Percentiles rank a stretch among this genome's conserved stretches.
These are phyloP conservation scores for Candida andamanensis DNA, from an alignment of 805 yeast genomes.

Conservation along the genomic window DNA sequence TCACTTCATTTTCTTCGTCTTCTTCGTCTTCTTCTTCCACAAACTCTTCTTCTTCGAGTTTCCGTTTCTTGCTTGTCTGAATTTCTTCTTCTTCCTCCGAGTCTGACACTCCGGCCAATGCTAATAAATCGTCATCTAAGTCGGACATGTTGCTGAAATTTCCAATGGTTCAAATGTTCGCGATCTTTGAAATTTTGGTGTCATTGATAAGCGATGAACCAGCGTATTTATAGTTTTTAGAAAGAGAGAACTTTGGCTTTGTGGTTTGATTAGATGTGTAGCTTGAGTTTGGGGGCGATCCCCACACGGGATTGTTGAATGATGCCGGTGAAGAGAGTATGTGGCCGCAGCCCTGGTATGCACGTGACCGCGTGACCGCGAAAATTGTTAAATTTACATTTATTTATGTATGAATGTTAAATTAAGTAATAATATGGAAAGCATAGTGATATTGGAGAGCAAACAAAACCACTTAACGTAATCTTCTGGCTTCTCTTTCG, in stretches of 20 bases:
- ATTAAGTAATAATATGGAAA: constrained; percentile 2
- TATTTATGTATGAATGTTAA: constrained; percentile 6
- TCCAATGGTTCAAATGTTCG: too few relatives aligned
- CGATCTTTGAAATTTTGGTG: too few relatives aligned
- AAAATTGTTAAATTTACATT: too few relatives aligned
- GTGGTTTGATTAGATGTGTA: too few relatives aligned
- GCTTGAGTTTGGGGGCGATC: too few relatives aligned
- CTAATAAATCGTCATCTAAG: constrained; percentile 92
- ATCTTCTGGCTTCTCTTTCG: constrained; percentile 98
- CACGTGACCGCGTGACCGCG: constrained; percentile 5
- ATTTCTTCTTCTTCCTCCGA: constrained; percentile 14
- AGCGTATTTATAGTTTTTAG: too few relatives aligned
- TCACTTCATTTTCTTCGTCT: constrained; percentile 25
- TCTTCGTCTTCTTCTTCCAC: constrained; percentile 16
- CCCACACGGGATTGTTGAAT: too few relatives aligned
- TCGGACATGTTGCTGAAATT: too few relatives aligned
- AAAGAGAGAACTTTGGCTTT: too few relatives aligned
- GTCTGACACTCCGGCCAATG: constrained; percentile 69
- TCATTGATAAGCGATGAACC: too few relatives aligned
- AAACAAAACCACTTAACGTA: constrained; percentile 49
- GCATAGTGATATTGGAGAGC: too few relatives aligned
- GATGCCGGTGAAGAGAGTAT: neutral
- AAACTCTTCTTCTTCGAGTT: constrained; percentile 26
- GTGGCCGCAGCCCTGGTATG: constrained; percentile 2
- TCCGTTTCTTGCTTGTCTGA: constrained; percentile 27